Conservation (phyloP, 2,329 filamentous ascomycete genomes). For the Diaporthe batatas region DNA sequence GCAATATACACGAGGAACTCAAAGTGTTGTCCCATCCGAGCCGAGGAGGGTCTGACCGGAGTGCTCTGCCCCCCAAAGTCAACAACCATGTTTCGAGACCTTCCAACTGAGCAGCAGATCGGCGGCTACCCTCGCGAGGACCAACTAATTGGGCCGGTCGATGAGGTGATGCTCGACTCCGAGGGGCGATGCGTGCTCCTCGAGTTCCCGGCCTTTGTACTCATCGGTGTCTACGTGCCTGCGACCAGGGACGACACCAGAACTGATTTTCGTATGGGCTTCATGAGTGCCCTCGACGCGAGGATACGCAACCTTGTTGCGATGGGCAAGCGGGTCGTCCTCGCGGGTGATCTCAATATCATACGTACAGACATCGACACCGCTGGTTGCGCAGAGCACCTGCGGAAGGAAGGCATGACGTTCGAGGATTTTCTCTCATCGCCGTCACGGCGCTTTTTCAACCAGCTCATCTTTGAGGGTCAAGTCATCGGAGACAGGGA, state of each 20-base stretch:
- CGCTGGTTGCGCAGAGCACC: conserved; percentile 77
- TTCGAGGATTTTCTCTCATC: conserved; percentile 79
- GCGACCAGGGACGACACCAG: conserved; percentile 88
- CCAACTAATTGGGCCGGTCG: conserved; percentile 75
- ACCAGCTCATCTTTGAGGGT: conserved; percentile 84
- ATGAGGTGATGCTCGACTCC: conserved; percentile 82
- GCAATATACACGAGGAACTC: conserved; percentile 94
- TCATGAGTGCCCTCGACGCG: conserved; percentile 83
- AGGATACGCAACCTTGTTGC: conserved; percentile 86
- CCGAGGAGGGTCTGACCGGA: conserved; percentile 94
- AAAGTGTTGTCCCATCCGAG: conserved; percentile 86
- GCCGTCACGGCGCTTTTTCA: conserved; percentile 83
- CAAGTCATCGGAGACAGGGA: conserved; percentile 76
- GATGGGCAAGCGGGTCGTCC: conserved; percentile 85
- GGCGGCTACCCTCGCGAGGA: conserved; percentile 84
- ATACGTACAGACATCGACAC: conserved; percentile 78
- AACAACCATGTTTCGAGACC: conserved; percentile 77
- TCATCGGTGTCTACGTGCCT: conserved; percentile 93
- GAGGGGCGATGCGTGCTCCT: conserved; percentile 93
- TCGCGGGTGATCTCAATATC: conserved; percentile 93
- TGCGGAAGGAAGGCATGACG: conserved; percentile 77
- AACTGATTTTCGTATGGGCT: conserved; percentile 84
- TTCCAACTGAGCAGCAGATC: conserved; percentile 81
- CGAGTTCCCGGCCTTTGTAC: conserved; percentile 94
- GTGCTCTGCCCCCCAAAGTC: conserved; percentile 81